These are phyloP conservation scores for Chrysoporthe austroafricana DNA, from an alignment of 2,329 filamentous ascomycete species.

Conservation along the genomic window DNA sequence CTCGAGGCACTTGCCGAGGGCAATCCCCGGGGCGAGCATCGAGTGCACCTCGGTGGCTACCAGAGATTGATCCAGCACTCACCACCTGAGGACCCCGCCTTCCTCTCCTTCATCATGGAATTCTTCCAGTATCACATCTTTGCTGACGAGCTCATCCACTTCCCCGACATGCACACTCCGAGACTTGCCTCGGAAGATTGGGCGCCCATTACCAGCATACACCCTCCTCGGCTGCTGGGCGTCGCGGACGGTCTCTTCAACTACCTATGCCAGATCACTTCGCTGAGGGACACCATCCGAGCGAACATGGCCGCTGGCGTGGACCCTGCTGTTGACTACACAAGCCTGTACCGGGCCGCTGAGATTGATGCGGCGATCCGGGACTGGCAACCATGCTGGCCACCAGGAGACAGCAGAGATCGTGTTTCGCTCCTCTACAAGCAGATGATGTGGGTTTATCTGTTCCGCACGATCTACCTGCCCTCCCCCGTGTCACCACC, in stretches of 20 bases:
- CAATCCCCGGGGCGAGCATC: conserved; percentile 67
- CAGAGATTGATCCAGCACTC: conserved; percentile 68
- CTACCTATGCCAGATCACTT: conserved; percentile 78
- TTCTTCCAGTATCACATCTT: conserved; percentile 85
- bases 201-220: conserved; percentile 46
- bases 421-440: conserved; percentile 63
- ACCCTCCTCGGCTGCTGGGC: conserved; percentile 68
- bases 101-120: conserved; percentile 67
- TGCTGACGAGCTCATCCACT: conserved; percentile 64
- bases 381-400: conserved; percentile 71
- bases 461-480: conserved; percentile 64
- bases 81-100: conserved; percentile 67
- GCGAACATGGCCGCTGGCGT: conserved; percentile 63
- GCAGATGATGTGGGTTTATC: conserved; percentile 69
- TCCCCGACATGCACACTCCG: conserved; percentile 43
- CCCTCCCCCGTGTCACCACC: conserved; percentile 40
- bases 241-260: conserved; percentile 82
- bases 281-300: conserved; percentile 75
- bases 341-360: conserved; percentile 71
- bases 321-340: conserved; percentile 74
- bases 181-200: conserved; percentile 50
- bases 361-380: conserved; percentile 76
- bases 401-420: conserved; percentile 59
- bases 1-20: conserved; percentile 62
- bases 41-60: conserved; percentile 78